Evolutionary conservation across 768 basidiomycete genomes (phyloP), one percentile per base, ranked within the genome.

Genomic region (Nidularia sp.): DNA sequence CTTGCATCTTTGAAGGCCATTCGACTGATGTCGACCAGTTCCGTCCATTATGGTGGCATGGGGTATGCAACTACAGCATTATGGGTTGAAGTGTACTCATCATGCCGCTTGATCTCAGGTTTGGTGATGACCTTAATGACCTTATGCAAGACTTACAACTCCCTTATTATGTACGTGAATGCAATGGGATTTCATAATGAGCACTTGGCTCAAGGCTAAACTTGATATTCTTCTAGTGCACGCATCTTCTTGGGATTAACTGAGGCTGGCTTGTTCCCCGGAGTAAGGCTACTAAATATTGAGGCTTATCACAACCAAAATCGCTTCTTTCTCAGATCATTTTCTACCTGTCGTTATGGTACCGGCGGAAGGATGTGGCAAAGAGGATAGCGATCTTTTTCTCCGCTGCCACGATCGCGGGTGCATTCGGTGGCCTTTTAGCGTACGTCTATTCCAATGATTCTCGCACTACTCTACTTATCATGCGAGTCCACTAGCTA

Each of bases 41-140:
- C 65, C 66, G 7, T 62, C 65, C n/a, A 66, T 65, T 48, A 66
- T 66, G 63, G 57, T 69, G 41, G 65, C 67, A 15, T 69, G 67
- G 67, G 65, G 66, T 62, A 53, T 39, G 46, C 13, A 13, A 12
- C 25, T 22, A 10, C 47, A 34, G 12, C 7, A 12, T 32, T 13
- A 12, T 46, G 2, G 10, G 5, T 41, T 10, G 39, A 15, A 12
- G 10, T 10, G 3, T 22, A 46, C 10, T 12, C 10, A 46, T 12
- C 3, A 3, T 46, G 15, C 12, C 22, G 5, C 12, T 13, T 3
- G 22, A 25, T 13, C 25, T n/a, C 18, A 63, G 64, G 64, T 31
- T 44, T 59, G 42, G 62, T 67, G 6, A 66, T 67, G 63, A 69
- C 67, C 6, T 54, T 70, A 7, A 70, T 69, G 65, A 62, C 61